Conservation (phyloP, 768 basidiomycete species). For the Cyclocybe aegerita region DNA sequence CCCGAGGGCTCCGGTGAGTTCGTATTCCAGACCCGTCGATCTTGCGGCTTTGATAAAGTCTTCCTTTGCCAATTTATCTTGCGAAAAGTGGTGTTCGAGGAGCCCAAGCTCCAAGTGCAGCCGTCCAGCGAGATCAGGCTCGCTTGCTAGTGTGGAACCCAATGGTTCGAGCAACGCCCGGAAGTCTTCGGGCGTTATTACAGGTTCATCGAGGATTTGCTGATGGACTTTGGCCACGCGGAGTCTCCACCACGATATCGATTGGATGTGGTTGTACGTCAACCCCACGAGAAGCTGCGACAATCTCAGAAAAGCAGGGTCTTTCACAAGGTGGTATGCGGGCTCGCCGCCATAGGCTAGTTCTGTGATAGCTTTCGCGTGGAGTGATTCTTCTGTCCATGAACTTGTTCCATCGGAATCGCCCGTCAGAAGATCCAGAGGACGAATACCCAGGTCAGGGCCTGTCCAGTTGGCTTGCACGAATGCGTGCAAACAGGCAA, state of each 20-base stretch:
- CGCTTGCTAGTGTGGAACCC: conserved; percentile 34
- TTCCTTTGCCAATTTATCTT: conserved; percentile 78
- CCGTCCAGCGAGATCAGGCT: conserved; percentile 67
- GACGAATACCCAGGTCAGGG: conserved; percentile 69
- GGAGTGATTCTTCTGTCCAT: conserved; percentile 49
- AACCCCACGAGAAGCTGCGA: conserved; percentile 67
- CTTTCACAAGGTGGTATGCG: conserved; percentile 84
- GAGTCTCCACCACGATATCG: conserved; percentile 82
- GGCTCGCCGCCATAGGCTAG: conserved; percentile 90
- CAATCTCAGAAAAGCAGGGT: conserved; percentile 69
- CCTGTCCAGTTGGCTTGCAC: conserved; percentile 97
- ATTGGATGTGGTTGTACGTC: conserved; percentile 47
- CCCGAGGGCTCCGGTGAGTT: conserved; percentile 90
- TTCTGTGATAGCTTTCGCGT: conserved; percentile 67
- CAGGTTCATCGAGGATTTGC: conserved; percentile 82
- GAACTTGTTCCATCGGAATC: conserved; percentile 23
- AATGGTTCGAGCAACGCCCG: conserved; percentile 43
- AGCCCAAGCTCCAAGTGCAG: conserved; percentile 77
- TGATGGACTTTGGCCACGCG: conserved; percentile 72
- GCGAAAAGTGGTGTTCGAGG: conserved; percentile 70
- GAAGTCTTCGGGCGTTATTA: conserved; percentile 48
- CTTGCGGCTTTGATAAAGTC: conserved; percentile 77
- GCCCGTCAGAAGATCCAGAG: conserved; percentile 38
- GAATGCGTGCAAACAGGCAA: conserved; percentile 87
- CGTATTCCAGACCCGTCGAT: conserved; percentile 79